Evolutionary conservation across 1,139 yeast species (phyloP).

Genomic region (Insectozyma bohioensis): DNA sequence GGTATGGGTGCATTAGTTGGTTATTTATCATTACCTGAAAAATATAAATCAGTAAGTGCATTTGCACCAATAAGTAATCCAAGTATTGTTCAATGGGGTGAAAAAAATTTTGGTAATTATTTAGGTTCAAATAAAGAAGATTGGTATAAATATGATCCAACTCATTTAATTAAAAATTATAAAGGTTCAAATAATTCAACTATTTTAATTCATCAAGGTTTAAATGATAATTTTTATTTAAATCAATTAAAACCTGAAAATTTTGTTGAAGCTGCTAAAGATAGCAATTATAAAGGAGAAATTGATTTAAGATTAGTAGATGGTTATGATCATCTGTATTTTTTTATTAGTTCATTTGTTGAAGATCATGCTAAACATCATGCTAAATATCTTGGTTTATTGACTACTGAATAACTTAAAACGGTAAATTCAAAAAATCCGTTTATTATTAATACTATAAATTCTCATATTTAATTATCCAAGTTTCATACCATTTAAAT

Average conservation of each 20-base stretch:
- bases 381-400: conserved; percentile 72
- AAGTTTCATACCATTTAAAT: conserved; percentile 51
- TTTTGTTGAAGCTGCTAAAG: conserved; percentile 62
- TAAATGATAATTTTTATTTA: conserved; percentile 71
- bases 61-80: conserved; percentile 92
- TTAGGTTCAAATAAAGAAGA: conserved; percentile 57
- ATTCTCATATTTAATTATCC: conserved; percentile 41
- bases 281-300: conserved; percentile 58
- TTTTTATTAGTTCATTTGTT: conserved; percentile 77
- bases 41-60: conserved; percentile 81
- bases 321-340: conserved; percentile 91
- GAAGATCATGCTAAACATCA: conserved; percentile 86
- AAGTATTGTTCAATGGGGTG: conserved; percentile 72
- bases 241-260: conserved; percentile 76
- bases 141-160: conserved; percentile 83
- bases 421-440: conserved; percentile 15
- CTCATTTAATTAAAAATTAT: conserved; percentile 61
- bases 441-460: conserved; percentile 14
- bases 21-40: conserved; percentile 69
- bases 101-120: conserved; percentile 77
- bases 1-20: conserved; percentile 91
- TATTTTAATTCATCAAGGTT: conserved; percentile 84
- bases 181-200: conserved; percentile 49
- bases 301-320: conserved; percentile 66
- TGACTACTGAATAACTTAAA: no score